Conservation (phyloP, 495 filamentous ascomycete species). For the Podospora didyma region DNA sequence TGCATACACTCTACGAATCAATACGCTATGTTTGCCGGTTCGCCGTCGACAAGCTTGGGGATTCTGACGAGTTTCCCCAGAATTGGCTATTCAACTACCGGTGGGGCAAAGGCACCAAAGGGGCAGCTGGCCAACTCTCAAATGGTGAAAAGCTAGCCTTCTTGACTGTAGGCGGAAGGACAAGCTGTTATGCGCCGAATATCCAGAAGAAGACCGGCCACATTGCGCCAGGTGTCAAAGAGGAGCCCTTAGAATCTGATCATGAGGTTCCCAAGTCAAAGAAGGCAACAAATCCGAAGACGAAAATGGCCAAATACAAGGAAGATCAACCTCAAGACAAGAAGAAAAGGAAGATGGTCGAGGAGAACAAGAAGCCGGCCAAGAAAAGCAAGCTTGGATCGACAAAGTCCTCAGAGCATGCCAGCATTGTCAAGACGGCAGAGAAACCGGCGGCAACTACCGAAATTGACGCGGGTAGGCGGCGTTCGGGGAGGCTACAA, state of each 20-base stretch:
- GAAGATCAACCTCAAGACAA: slow-evolving; percentile 9
- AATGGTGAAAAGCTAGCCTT: slow-evolving; percentile 81
- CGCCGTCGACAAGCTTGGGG: slow-evolving; percentile 74
- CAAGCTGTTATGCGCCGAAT: slow-evolving; percentile 78
- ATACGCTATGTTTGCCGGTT: slow-evolving; percentile 75
- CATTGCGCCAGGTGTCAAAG: slow-evolving; percentile 30
- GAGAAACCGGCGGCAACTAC: slow-evolving; percentile 1
- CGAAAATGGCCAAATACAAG: slow-evolving; percentile 16
- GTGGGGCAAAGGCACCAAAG: slow-evolving; percentile 87
- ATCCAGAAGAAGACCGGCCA: slow-evolving; percentile 72
- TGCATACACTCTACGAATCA: slow-evolving; percentile 65
- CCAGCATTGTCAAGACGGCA: slow-evolving; percentile 13
- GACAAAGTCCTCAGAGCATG: slow-evolving; percentile 1
- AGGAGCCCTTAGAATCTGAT: slow-evolving; percentile 26
- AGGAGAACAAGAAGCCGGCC: slow-evolving; percentile 11
- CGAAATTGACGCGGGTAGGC: slow-evolving; percentile 17
- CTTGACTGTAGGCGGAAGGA: slow-evolving; percentile 82
- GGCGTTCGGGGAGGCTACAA: slow-evolving; percentile 35
- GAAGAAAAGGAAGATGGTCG: slow-evolving; percentile 8
- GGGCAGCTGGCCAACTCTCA: slow-evolving; percentile 58
- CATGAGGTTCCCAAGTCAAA: slow-evolving; percentile 22
- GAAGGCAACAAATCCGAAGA: slow-evolving; percentile 22
- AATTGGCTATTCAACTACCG: slow-evolving; percentile 90
- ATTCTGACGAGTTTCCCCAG: slow-evolving; percentile 78
- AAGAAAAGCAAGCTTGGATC: slow-evolving; percentile 24